Evolutionary conservation across 2,329 filamentous ascomycete genomes (phyloP), one percentile per base, ranked within the genome.

Genomic region (Geoglossum cookeanum): DNA sequence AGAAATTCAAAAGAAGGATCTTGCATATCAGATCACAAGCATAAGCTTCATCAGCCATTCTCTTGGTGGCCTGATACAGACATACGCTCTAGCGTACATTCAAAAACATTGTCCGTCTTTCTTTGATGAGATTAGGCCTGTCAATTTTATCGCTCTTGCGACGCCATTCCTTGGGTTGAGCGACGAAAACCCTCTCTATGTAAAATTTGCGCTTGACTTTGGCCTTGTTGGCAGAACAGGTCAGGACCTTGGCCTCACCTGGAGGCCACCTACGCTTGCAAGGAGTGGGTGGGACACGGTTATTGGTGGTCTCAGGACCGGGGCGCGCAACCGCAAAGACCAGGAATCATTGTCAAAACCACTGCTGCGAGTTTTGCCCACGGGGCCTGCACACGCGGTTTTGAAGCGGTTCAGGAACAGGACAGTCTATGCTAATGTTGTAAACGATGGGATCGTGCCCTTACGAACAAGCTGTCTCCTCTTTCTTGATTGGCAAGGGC

Each of bases 401-500:
- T 71, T 97, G 45, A 83, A 85, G 66, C 88, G 87, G 70, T 97
- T 97, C 68, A 77, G 87, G 27, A 94, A 94, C 67, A 78, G 91
- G 15, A 97, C 92, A 0, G 76, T 96, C 1, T 97, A 97, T 68
- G 95, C 90, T 1, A 97, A 97, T 65, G 90, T 97, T 11, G 91
- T 97, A 63, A 97, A 97, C 65, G 91, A 97, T 69, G 91, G 90
- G 2, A 96, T 98, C 63, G 92, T 98, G 3, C 92, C 92, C 2
- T 72, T 98, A 37, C 81, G 92, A 27, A 98, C 92, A 3, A 97
- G 91, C 61, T 98, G 91, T 68, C 74, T 98, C n/a, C 72, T 98
- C 4, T 98, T 98, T 65, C 74, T 98, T 1, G 92, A 98, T 67
- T 98, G 92, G 92, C 85, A 90, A 69, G 92, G 92, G 0, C 74